Conservation (phyloP, 352 stramenopile species). For the Pythium rishiriense region DNA sequence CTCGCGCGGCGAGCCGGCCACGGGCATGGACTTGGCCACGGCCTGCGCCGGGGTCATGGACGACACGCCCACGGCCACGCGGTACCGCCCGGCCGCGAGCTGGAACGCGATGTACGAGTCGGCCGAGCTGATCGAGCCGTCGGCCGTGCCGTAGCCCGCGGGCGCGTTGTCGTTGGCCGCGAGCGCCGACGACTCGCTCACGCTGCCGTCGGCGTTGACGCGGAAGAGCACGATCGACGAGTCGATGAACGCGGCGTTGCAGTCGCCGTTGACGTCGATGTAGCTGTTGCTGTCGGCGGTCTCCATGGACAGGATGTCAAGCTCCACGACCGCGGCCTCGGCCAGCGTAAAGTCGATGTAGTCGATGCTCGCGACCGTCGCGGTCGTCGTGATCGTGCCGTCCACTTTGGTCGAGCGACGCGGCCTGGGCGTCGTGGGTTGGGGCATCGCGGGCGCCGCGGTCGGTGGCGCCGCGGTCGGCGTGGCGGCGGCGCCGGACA, state of each 20-base stretch:
- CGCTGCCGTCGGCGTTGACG: slow-evolving; percentile 22
- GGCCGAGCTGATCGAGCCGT: slow-evolving; percentile 52
- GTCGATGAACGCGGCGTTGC: slow-evolving; percentile 69
- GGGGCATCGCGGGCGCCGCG: neutral
- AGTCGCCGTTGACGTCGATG: slow-evolving; percentile 67
- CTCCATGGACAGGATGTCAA: slow-evolving; percentile 74
- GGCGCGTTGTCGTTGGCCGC: slow-evolving; percentile 53
- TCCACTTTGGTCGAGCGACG: slow-evolving; percentile 37
- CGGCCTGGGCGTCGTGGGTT: neutral
- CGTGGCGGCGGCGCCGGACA: slow-evolving; percentile 22
- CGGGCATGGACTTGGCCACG: slow-evolving; percentile 39
- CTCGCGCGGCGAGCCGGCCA: slow-evolving; percentile 39
- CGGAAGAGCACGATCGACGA: slow-evolving; percentile 60
- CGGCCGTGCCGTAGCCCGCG: slow-evolving; percentile 36
- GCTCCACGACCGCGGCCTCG: slow-evolving; percentile 40
- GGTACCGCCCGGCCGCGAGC: slow-evolving; percentile 47
- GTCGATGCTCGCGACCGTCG: slow-evolving; percentile 55
- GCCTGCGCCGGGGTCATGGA: slow-evolving; percentile 49
- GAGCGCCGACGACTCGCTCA: slow-evolving; percentile 29
- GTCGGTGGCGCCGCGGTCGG: neutral
- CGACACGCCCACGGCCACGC: slow-evolving; percentile 56
- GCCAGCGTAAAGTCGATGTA: slow-evolving; percentile 63
- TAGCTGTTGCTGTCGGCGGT: slow-evolving; percentile 34
- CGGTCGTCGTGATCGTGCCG: slow-evolving; percentile 64
- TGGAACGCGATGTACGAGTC: slow-evolving; percentile 58